Base-by-base conservation (phyloP, 768 basidiomycete genomes). In the Boletus reticulatus region DNA sequence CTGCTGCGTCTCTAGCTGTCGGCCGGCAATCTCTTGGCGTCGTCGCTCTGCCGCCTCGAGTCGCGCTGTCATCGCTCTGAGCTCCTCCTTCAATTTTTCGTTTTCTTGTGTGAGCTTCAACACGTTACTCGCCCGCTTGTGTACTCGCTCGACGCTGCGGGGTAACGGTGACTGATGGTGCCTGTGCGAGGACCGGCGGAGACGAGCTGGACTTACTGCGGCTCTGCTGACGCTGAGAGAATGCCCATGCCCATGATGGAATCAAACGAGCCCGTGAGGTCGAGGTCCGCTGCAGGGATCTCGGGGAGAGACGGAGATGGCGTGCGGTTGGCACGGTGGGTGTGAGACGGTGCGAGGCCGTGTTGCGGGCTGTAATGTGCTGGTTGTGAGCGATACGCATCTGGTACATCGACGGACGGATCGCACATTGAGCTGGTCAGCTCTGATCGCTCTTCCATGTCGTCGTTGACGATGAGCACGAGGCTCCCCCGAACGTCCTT, bases 101-200 rank as follows among this genome's bases (percentile, higher is more conserved):
- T 91, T 87, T 77, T 92, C 89, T 73, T 87, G 78, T 20, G 86
- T 78, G 36, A 92, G 76, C 65, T 87, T 89, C 66, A 88, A 69
- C 55, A 92, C 87, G 70, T 87, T 90, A 63, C 85, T 88, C 41
- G 83, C 84, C 58, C 89, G 84, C 72, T 90, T 91, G 67, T 88
- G 76, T 60, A 80, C 68, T 54, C 69, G 71, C 59, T 75, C 71
- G 32, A 24, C 59, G 44, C 71, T 72, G 60, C 45, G 50, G 54
- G 48, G 38, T 29, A 46, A 67, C 62, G 63, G 65, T 73, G 67
- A 73, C 62, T 63, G 63, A 69, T 68, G 57, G 72, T 63, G 59
- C 63, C 68, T 60, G 52, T 53, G 50, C 42, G 27, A 50, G 49
- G 56, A 63, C 61, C 55, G 52, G 61, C 48, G 32, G 58, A 61